phyloP scores from a whole-genome alignment of 2,329 filamentous ascomycete genomes.

The Nemania serpens region DNA sequence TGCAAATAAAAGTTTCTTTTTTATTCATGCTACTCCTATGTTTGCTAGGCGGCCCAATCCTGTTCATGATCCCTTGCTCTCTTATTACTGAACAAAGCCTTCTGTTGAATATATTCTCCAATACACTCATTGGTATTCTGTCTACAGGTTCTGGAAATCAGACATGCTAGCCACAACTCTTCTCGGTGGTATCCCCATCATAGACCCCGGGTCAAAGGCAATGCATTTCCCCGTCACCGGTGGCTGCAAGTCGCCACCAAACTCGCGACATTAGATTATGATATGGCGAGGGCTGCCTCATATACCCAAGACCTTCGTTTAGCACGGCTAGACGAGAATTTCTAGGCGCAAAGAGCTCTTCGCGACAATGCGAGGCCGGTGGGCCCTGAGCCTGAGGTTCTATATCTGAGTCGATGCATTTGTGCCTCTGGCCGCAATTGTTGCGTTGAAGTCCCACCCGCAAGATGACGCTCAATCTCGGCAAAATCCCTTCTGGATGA shows the following conservation, averaged over 20 bases:
- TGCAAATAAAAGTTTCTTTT: neutral
- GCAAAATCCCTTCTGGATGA: neutral
- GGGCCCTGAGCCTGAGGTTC: neutral
- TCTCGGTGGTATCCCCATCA: neutral
- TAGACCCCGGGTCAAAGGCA: neutral
- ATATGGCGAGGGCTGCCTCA: constrained; percentile 5
- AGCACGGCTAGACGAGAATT: neutral
- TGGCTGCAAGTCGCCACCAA: neutral
- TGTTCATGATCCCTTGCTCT: neutral
- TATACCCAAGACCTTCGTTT: constrained; percentile 15
- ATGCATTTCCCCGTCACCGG: neutral
- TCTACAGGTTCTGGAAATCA: constrained; percentile 10
- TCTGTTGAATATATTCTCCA: constrained; percentile 11
- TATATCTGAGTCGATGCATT: neutral
- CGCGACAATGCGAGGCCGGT: neutral
- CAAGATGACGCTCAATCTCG: neutral
- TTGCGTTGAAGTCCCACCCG: neutral
- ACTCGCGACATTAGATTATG: neutral
- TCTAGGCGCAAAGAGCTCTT: neutral
- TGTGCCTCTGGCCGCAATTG: constrained; percentile 1
- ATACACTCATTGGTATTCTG: constrained; percentile 11
- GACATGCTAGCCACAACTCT: neutral
- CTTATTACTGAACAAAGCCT: neutral
- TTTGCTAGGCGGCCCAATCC: neutral
- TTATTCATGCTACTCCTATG: constrained; percentile 7